Conservation (phyloP, 2,329 filamentous ascomycete genomes). For the Chaetomium sp. region DNA sequence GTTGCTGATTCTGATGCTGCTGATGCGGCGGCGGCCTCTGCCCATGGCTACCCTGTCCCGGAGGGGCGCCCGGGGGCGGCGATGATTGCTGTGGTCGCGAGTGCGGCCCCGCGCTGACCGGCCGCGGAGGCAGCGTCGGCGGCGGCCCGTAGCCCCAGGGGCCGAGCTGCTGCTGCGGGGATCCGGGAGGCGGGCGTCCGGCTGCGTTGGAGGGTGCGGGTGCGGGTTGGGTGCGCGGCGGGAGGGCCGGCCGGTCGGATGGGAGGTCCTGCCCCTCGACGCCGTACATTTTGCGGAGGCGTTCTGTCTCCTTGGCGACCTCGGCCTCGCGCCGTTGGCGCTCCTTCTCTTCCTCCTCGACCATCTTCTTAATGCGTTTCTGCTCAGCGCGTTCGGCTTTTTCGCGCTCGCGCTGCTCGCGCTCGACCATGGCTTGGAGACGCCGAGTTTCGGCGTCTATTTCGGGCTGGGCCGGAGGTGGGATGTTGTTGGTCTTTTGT, state of each 20-base stretch:
- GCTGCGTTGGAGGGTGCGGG: constrained; percentile 4
- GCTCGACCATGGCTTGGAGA: constrained; percentile 60
- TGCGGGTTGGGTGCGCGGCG: constrained; percentile 11
- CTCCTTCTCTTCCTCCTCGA: constrained; percentile 67
- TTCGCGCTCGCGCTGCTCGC: constrained; percentile 60
- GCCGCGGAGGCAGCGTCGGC: constrained; percentile 46
- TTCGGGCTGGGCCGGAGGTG: constrained; percentile 41
- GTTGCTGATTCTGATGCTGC: constrained; percentile 11
- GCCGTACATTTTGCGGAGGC: constrained; percentile 70
- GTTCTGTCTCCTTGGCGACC: constrained; percentile 79
- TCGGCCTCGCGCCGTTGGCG: constrained; percentile 57
- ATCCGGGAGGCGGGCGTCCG: constrained; percentile 6
- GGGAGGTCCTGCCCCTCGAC: constrained; percentile 51
- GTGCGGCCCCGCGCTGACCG: constrained; percentile 51
- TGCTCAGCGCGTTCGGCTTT: constrained; percentile 58
- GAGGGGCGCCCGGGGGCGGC: neutral
- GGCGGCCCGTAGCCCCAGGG: constrained; percentile 24
- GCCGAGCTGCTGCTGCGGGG: constrained; percentile 28
- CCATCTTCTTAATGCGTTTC: constrained; percentile 63
- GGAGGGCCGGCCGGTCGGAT: constrained; percentile 30
- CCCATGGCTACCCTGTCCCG: too few relatives aligned
- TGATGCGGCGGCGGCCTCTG: neutral
- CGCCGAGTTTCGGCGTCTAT: constrained; percentile 79
- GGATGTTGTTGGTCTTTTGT: constrained; percentile 48
- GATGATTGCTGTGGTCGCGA: neutral